Percentiles rank a stretch among this genome's conserved stretches.
phyloP scores from a whole-genome alignment of 345 rosid genomes.

The Noccaea bulbosa region DNA sequence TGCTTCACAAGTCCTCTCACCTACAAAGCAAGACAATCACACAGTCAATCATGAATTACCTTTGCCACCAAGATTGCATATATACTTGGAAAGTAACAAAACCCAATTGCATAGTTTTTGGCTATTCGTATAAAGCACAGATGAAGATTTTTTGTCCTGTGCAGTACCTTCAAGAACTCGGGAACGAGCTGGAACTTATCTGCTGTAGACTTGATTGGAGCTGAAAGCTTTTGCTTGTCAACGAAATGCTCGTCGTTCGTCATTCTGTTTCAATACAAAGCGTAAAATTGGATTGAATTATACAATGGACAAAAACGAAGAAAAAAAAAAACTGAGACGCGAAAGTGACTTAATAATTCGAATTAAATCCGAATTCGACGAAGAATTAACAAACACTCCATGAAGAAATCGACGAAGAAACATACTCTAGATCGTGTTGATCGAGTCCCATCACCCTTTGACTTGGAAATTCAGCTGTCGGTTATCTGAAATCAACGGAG shows the following conservation, averaged over 20 bases:
- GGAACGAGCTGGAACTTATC: conserved; percentile 45
- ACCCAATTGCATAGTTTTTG: not conserved
- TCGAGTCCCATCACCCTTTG: conserved; percentile 28
- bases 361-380: not conserved
- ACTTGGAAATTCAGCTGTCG: conserved; percentile 17
- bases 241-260: conserved; percentile 12
- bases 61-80: not conserved
- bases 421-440: conserved; percentile 37
- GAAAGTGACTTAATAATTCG: not conserved
- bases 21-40: conserved; percentile 43
- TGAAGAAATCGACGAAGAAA: not conserved
- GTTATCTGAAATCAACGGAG: conserved; percentile 25
- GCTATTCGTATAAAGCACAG: not conserved
- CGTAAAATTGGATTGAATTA: not conserved
- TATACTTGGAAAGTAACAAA: conserved; percentile 10
- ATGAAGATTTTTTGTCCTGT: not conserved
- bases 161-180: conserved; percentile 47
- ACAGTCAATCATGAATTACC: not conserved
- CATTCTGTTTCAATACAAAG: conserved; percentile 29
- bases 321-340: not conserved
- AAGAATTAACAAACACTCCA: not conserved
- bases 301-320: not conserved
- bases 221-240: conserved; percentile 37
- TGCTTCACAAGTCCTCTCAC: conserved; percentile 95
- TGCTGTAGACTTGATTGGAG: conserved; percentile 40